Conservation (phyloP, 192 early-diverging fungal species). For the Jimgerdemannia lactiflua region DNA sequence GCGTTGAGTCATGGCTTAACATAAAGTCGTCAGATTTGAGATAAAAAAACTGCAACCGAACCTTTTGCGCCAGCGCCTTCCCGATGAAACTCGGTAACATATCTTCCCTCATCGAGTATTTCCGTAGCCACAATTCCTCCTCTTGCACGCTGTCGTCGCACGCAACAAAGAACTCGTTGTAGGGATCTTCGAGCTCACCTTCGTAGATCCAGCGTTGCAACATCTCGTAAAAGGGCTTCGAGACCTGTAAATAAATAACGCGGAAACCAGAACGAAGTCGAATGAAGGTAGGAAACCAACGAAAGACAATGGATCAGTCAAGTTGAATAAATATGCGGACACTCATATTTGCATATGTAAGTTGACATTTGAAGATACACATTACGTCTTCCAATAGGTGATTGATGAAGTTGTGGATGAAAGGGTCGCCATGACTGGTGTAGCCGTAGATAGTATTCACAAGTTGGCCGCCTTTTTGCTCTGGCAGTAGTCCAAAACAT, state of each 20-base stretch:
- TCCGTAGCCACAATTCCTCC: constrained; percentile 80
- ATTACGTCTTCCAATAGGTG: constrained; percentile 68
- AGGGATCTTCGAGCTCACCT: constrained; percentile 91
- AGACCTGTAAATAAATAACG: constrained; percentile 41
- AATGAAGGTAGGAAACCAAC: too few relatives aligned
- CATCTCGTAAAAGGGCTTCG: constrained; percentile 90
- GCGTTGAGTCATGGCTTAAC: not conserved
- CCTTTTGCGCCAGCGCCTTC: constrained; percentile 75
- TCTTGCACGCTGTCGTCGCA: constrained; percentile 47
- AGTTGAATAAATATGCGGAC: too few relatives aligned
- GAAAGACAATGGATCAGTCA: too few relatives aligned
- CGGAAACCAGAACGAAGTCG: too few relatives aligned
- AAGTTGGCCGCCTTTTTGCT: constrained; percentile 65
- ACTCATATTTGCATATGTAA: not conserved
- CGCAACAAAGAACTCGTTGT: constrained; percentile 89
- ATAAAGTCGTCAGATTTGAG: too few relatives aligned
- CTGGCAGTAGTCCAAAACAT: constrained; percentile 16
- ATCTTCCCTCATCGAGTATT: constrained; percentile 69
- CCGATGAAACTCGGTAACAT: constrained; percentile 90
- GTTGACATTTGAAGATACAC: not conserved
- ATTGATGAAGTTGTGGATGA: constrained; percentile 73
- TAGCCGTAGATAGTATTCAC: constrained; percentile 78
- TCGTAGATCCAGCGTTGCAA: constrained; percentile 90
- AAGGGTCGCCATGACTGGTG: constrained; percentile 90
- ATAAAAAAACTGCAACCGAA: constrained; percentile 11